phyloP scores from a whole-genome alignment of 148 eudicot genomes.

The Silene conica region DNA sequence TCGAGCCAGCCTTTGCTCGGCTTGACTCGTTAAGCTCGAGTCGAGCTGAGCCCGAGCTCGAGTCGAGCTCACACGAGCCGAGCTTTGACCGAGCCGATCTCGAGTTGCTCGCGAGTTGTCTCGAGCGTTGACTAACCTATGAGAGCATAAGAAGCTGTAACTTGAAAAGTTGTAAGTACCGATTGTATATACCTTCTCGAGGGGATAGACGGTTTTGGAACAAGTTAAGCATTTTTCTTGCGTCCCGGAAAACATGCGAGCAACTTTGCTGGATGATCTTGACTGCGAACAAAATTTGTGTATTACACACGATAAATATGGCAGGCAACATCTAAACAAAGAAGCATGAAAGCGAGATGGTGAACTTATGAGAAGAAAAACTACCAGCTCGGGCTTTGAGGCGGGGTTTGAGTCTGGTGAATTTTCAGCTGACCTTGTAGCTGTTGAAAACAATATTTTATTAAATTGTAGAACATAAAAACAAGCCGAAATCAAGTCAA shows the following conservation, averaged over 20 bases:
- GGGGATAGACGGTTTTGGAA: slow-evolving; percentile 82
- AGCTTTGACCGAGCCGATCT: too few relatives aligned
- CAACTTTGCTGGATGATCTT: slow-evolving; percentile 80
- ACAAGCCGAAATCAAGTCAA: not conserved
- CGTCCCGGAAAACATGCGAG: slow-evolving; percentile 89
- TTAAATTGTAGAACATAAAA: not conserved
- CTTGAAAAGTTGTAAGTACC: not conserved
- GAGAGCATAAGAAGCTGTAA: not conserved
- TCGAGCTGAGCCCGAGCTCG: too few relatives aligned
- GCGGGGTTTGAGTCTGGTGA: slow-evolving; percentile 45
- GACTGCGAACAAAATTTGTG: slow-evolving; percentile 38
- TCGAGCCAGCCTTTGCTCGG: too few relatives aligned
- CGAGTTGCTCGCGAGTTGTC: too few relatives aligned
- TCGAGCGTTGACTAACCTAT: not conserved
- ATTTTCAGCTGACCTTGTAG: slow-evolving; percentile 68
- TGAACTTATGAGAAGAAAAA: not conserved
- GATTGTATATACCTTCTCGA: slow-evolving; percentile 60
- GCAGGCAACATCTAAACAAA: not conserved
- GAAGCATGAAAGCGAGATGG: not conserved
- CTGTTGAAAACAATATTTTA: slow-evolving; percentile 32
- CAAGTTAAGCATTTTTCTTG: slow-evolving; percentile 94
- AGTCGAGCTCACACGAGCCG: too few relatives aligned
- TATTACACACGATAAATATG: slow-evolving; percentile 10
- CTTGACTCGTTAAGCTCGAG: too few relatives aligned
- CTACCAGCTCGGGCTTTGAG: slow-evolving; percentile 65